phyloP scores from a whole-genome alignment of 176 grass and related monocot genomes.

The Triticum turgidum region DNA sequence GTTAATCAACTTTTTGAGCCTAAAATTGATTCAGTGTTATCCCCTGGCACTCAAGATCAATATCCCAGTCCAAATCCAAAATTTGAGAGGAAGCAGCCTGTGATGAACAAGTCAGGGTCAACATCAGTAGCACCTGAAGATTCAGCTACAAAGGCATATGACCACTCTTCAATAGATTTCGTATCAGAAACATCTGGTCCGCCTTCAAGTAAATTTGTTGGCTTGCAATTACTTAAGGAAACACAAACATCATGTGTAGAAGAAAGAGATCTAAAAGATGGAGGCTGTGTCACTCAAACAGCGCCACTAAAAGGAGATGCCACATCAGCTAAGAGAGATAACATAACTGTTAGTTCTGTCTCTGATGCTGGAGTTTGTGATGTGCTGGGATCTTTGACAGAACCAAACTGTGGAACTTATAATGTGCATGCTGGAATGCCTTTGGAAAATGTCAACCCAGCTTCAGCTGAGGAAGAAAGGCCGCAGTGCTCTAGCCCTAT shows the following conservation, averaged over 20 bases:
- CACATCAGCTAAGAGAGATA: constrained; percentile 13
- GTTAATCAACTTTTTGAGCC: constrained; percentile 11
- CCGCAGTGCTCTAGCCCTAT: constrained; percentile 51
- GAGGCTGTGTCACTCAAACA: constrained; percentile 7
- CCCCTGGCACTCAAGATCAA: constrained; percentile 29
- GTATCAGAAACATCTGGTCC: constrained; percentile 40
- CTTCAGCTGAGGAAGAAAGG: constrained; percentile 58
- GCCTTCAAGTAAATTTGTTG: constrained; percentile 41
- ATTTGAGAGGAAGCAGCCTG: constrained; percentile 33
- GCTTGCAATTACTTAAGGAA: constrained; percentile 35
- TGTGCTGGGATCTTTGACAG: constrained; percentile 41
- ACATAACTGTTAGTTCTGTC: constrained; percentile 22
- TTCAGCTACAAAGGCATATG: constrained; percentile 37
- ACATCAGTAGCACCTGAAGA: constrained; percentile 42
- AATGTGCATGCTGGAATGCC: constrained; percentile 12
- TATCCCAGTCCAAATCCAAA: constrained; percentile 60
- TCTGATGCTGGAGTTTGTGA: constrained; percentile 36
- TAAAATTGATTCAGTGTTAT: constrained; percentile 19
- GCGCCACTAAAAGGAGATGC: constrained; percentile 25
- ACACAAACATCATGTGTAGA: constrained; percentile 39
- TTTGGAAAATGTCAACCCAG: constrained; percentile 28
- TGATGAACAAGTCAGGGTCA: constrained; percentile 17
- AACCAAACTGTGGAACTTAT: constrained; percentile 31
- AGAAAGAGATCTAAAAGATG: constrained; percentile 37
- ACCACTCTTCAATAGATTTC: constrained; percentile 28